A percentile compares a stretch with the other conserved stretches of the same genome.
phyloP scores from a whole-genome alignment of 1,139 yeast genomes.

The Taphrina populina region DNA sequence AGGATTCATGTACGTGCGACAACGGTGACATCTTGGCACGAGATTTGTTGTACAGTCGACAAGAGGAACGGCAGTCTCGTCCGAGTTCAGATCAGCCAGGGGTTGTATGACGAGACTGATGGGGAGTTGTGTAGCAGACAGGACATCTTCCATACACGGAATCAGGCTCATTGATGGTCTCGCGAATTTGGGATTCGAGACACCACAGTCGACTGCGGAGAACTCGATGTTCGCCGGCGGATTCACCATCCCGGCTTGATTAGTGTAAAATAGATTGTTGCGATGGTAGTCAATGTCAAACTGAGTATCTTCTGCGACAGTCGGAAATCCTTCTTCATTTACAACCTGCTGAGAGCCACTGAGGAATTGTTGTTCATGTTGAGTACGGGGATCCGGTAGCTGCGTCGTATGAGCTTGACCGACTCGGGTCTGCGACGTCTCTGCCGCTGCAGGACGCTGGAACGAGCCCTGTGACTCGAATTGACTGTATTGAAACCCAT shows the following conservation, averaged over 20 bases:
- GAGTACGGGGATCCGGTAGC: neutral
- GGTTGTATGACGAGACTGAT: conserved; percentile 79
- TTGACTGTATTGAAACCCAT: conserved; percentile 7
- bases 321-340: conserved; percentile 15
- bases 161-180: conserved; percentile 79
- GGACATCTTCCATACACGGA: conserved; percentile 70
- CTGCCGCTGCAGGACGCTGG: neutral
- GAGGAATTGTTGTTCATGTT: neutral
- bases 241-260: conserved; percentile 1
- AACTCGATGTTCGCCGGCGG: conserved; percentile 78
- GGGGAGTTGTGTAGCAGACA: conserved; percentile 74
- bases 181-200: conserved; percentile 75
- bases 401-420: neutral
- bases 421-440: neutral
- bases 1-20: conserved; percentile 88
- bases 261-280: conserved; percentile 17
- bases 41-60: conserved; percentile 55
- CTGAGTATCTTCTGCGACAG: conserved; percentile 3
- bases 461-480: conserved; percentile 10
- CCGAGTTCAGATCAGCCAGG: conserved; percentile 59
- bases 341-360: conserved; percentile 1
- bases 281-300: conserved; percentile 2
- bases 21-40: conserved; percentile 76
- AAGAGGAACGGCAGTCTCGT: conserved; percentile 62
- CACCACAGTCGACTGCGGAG: conserved; percentile 74